Conservation (phyloP, 108 stramenopile species). For the Skeletonema potamos region DNA sequence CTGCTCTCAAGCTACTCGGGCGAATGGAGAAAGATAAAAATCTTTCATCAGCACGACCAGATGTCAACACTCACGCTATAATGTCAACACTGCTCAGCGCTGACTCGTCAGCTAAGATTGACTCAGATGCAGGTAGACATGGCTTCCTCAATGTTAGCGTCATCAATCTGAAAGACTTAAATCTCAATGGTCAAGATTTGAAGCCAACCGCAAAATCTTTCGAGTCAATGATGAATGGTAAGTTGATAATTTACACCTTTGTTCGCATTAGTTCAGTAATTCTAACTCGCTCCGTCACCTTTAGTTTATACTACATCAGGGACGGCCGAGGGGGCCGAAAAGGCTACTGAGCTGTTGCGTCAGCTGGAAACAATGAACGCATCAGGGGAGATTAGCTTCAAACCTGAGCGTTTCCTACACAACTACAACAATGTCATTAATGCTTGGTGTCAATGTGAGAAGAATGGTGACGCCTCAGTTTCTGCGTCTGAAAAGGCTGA, state of each 20-base stretch:
- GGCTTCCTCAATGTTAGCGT: background rate
- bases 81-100: slow-evolving; percentile 10
- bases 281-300: background rate
- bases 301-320: slow-evolving; percentile 18
- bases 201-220: slow-evolving; percentile 20
- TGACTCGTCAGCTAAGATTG: background rate
- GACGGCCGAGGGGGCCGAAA: slow-evolving; percentile 35
- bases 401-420: slow-evolving; percentile 31
- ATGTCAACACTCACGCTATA: slow-evolving; percentile 17
- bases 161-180: slow-evolving; percentile 16
- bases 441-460: slow-evolving; percentile 36
- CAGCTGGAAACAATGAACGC: slow-evolving; percentile 32
- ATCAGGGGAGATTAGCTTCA: slow-evolving; percentile 25
- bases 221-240: slow-evolving; percentile 36
- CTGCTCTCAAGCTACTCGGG: slow-evolving; percentile 20
- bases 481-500: slow-evolving; percentile 31
- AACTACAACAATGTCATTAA: slow-evolving; percentile 43
- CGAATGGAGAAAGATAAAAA: slow-evolving; percentile 28
- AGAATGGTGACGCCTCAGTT: background rate
- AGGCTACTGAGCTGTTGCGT: slow-evolving; percentile 21
- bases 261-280: background rate
- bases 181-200: slow-evolving; percentile 20
- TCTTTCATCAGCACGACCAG: slow-evolving; percentile 17
- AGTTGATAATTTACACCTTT: background rate
- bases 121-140: background rate